Base-by-base conservation (phyloP, 306 rosid genomes). In the Trichosanthes cucumerina region DNA sequence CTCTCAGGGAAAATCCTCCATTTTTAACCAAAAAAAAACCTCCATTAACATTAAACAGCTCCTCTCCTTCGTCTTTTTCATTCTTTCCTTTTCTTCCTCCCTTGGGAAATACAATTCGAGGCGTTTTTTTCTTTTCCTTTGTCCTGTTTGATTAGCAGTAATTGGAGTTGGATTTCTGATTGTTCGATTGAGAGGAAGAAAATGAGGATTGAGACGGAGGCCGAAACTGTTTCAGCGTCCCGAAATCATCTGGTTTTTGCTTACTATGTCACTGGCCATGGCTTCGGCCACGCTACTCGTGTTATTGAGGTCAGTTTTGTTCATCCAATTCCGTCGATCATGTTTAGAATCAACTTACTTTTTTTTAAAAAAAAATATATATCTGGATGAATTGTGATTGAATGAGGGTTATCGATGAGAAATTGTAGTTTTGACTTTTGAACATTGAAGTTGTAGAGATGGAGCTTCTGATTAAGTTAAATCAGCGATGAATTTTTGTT, bases 241-340 rank as follows among this genome's bases (percentile, higher is more conserved):
- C 84, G 85, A 15, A 86, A 92, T 80, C 99, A 88, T 83, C 83
- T 95, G 77, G 93, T 95, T 36, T 95, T 95, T 71, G 99, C 97
- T 46, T 95, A 92, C 84, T 95, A 95, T 65, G 88, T 95, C 38
- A 95, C 99, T 59, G 99, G 99, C 47, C 97, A 95, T 84, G 97
- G 99, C 78, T 95, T 95, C 62, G 99, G 97, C 34, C 99, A 95
- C 75, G 99, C 97, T 84, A 95, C 99, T 62, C 91, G 99, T 18
- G 99, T 92, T 80, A 88, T 92, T 0, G 99, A 95, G 97, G 99
- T 94, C 41, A 8, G n/a, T 18, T 80, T 63, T 72, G 7, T 31
- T 46, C 58, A 3, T 28, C 41, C 57, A 12, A 43, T 70, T 70
- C 34, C 38, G 0, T 72, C 47, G 34, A 70, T 72, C 59, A 14